Conservation (phyloP, 2,329 filamentous ascomycete genomes). For the Amylocarpus encephaloides region DNA sequence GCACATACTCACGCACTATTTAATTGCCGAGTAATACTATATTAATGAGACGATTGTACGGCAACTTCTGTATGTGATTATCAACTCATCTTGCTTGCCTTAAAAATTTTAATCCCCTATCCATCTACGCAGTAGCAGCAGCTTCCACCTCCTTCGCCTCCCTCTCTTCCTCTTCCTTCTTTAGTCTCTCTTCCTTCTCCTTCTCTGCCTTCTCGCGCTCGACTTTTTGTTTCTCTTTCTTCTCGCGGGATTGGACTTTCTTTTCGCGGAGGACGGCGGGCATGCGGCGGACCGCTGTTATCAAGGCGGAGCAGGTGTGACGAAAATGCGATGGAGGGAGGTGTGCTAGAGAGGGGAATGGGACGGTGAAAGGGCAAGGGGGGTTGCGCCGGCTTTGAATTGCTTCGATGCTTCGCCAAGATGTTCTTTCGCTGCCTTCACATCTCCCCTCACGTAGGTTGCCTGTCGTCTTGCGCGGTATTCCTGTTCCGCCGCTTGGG, state of each 20-base stretch:
- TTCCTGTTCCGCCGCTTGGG: slow-evolving; percentile 22
- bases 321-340: too few relatives aligned
- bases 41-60: too few relatives aligned
- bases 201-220: slow-evolving; percentile 33
- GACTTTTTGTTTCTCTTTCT: slow-evolving; percentile 22
- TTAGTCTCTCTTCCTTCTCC: slow-evolving; percentile 16
- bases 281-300: slow-evolving; percentile 5
- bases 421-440: slow-evolving; percentile 18
- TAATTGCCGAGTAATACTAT: too few relatives aligned
- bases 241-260: slow-evolving; percentile 29
- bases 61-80: too few relatives aligned
- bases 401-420: slow-evolving; percentile 12
- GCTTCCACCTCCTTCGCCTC: too few relatives aligned
- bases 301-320: not conserved
- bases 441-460: slow-evolving; percentile 15
- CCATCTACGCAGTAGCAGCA: too few relatives aligned
- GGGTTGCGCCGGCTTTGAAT: slow-evolving; percentile 5
- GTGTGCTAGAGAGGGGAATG: too few relatives aligned
- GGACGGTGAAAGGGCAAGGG: not conserved
- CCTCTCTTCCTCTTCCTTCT: too few relatives aligned
- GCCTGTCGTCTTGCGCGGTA: slow-evolving; percentile 23
- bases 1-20: too few relatives aligned
- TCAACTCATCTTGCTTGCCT: too few relatives aligned
- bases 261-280: slow-evolving; percentile 35
- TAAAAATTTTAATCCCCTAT: too few relatives aligned